Evolutionary conservation across 1,139 yeast species (phyloP).

Genomic region (Pichia sp.): DNA sequence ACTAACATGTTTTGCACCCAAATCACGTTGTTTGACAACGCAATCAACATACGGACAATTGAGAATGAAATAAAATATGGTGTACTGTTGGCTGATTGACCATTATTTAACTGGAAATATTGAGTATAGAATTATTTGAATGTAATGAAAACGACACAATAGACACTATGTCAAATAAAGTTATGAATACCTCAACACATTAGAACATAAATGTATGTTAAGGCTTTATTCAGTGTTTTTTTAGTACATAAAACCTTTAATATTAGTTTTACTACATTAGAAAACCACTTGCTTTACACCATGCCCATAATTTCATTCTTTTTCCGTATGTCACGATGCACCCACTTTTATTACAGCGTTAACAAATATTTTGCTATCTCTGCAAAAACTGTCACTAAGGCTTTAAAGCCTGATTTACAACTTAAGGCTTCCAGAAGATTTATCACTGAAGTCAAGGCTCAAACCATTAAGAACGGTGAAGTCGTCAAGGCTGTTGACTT

Average conservation of each 20-base stretch:
- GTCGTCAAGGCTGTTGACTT: constrained; percentile 25
- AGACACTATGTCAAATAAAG: too few relatives aligned
- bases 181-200: too few relatives aligned
- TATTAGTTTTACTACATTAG: too few relatives aligned
- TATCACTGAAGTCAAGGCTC: constrained; percentile 65
- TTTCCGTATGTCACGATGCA: neutral
- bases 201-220: too few relatives aligned
- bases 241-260: too few relatives aligned
- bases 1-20: neutral
- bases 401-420: constrained; percentile 84
- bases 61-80: neutral
- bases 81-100: too few relatives aligned
- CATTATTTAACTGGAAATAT: neutral
- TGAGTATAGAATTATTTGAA: too few relatives aligned
- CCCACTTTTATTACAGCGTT: constrained; percentile 37
- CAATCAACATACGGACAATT: too few relatives aligned
- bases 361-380: constrained; percentile 90
- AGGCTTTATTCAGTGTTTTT: too few relatives aligned
- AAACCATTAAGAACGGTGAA: constrained; percentile 68
- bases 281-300: neutral
- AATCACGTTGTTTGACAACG: neutral
- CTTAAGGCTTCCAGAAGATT: constrained; percentile 74
- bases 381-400: constrained; percentile 81
- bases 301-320: neutral
- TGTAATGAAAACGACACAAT: too few relatives aligned